Evolutionary conservation across 2,329 filamentous ascomycete species (phyloP).

Genomic region (Thielaviopsis ethacetica): DNA sequence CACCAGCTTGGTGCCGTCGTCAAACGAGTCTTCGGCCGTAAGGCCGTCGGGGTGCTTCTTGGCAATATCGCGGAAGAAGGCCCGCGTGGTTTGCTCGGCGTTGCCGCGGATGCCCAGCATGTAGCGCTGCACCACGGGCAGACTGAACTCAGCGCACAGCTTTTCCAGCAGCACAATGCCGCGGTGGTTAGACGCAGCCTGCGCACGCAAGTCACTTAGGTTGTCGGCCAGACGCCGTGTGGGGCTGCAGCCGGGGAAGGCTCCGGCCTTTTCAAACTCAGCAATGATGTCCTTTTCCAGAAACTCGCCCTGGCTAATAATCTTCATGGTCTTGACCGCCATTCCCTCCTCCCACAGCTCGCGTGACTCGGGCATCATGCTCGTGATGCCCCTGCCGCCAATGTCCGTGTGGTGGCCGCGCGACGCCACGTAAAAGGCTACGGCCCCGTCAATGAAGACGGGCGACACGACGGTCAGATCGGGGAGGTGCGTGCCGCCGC

Average conservation of each 20-base stretch:
- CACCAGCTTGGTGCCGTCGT: constrained; percentile 22
- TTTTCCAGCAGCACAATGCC: constrained; percentile 55
- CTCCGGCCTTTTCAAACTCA: constrained; percentile 54
- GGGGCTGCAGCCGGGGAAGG: constrained; percentile 60
- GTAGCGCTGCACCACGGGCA: constrained; percentile 51
- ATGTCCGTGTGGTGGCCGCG: constrained; percentile 28
- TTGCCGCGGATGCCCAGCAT: constrained; percentile 27
- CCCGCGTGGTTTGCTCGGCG: constrained; percentile 47
- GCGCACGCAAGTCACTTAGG: constrained; percentile 71
- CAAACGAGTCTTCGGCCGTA: constrained; percentile 19
- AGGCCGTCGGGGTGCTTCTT: constrained; percentile 25
- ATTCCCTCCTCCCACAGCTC: constrained; percentile 50
- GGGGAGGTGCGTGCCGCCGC: constrained; percentile 23
- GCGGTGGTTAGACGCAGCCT: constrained; percentile 75
- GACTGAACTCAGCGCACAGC: constrained; percentile 57
- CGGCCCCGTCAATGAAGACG: constrained; percentile 26
- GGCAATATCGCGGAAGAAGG: constrained; percentile 36
- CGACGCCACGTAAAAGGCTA: constrained; percentile 18
- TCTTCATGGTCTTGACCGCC: constrained; percentile 47
- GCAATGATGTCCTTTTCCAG: constrained; percentile 62
- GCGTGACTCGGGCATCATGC: constrained; percentile 63
- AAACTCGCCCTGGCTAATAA: constrained; percentile 63
- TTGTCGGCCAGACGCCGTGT: constrained; percentile 70
- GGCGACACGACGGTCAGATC: constrained; percentile 24
- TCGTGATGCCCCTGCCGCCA: constrained; percentile 65